Conservation (phyloP, 129 eudicot species). For the Deinandra increscens region DNA sequence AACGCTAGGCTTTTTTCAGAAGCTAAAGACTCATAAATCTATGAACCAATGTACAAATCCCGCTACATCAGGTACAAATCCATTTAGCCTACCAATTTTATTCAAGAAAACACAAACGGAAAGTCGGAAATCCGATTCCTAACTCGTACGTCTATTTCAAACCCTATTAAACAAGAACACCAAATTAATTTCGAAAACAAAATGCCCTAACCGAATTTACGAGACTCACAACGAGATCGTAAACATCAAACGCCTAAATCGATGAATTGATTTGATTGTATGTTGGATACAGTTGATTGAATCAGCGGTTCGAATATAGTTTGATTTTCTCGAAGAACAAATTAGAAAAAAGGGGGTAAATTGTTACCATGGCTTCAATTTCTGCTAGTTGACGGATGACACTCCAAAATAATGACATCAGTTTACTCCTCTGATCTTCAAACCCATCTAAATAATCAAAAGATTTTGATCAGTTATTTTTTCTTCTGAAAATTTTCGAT, state of each 20-base stretch:
- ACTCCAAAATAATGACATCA: conserved; percentile 67
- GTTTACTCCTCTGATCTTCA: conserved; percentile 34
- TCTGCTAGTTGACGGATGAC: conserved; percentile 59
- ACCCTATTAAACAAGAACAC: background rate
- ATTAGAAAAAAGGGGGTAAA: background rate
- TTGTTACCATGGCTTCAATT: conserved; percentile 58
- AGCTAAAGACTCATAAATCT: background rate
- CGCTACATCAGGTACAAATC: background rate
- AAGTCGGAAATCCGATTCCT: too few species aligned
- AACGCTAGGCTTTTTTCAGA: background rate
- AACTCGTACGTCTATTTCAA: background rate
- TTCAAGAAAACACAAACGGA: too few species aligned
- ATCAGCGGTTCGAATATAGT: background rate
- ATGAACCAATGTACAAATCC: background rate
- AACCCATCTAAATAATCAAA: conserved; percentile 32
- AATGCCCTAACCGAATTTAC: conserved; percentile 10
- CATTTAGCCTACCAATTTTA: background rate
- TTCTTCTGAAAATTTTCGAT: background rate
- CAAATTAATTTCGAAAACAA: background rate
- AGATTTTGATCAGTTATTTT: background rate
- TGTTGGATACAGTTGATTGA: background rate
- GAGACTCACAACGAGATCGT: background rate
- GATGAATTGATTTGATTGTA: background rate
- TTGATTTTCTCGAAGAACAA: background rate
- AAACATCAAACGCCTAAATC: conserved; percentile 8